Percentiles rank a stretch among this genome's conserved stretches.
phyloP scores from a whole-genome alignment of 164 flowering plant species.

The Saururus chinensis region DNA sequence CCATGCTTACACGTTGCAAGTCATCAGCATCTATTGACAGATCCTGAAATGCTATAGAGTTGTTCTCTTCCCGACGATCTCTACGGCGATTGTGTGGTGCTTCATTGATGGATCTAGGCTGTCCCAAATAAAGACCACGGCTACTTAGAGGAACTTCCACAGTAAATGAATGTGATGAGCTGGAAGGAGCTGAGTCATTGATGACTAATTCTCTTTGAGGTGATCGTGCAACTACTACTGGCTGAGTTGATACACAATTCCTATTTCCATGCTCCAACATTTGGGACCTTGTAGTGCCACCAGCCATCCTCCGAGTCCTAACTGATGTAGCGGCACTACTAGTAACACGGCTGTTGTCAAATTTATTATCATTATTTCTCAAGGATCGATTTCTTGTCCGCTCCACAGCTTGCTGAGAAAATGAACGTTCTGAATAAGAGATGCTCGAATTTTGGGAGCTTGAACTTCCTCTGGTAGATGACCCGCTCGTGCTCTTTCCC shows the following conservation, averaged over 20 bases:
- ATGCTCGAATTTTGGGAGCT: conserved; percentile 9
- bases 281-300: conserved; percentile 24
- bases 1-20: conserved; percentile 38
- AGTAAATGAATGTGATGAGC: conserved; percentile 23
- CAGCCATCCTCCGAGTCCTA: conserved; percentile 36
- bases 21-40: conserved; percentile 31
- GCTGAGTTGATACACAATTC: conserved; percentile 19
- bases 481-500: conserved; percentile 36
- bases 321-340: conserved; percentile 28
- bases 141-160: conserved; percentile 15
- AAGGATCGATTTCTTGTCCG: conserved; percentile 24
- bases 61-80: conserved; percentile 30
- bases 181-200: conserved; percentile 10
- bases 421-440: conserved; percentile 25
- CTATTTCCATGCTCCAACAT: conserved; percentile 25
- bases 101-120: conserved; percentile 28
- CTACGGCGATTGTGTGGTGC: conserved; percentile 18
- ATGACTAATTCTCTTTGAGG: conserved; percentile 19
- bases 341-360: neutral
- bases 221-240: conserved; percentile 12
- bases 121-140: conserved; percentile 16
- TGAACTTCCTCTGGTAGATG: conserved; percentile 24
- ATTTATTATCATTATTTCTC: conserved; percentile 10
- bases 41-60: conserved; percentile 19
- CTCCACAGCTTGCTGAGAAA: conserved; percentile 24